Percentiles rank a stretch among this genome's conserved stretches.
phyloP scores from a whole-genome alignment of 1,284 basidiomycete genomes.

The Grifola frondosa region DNA sequence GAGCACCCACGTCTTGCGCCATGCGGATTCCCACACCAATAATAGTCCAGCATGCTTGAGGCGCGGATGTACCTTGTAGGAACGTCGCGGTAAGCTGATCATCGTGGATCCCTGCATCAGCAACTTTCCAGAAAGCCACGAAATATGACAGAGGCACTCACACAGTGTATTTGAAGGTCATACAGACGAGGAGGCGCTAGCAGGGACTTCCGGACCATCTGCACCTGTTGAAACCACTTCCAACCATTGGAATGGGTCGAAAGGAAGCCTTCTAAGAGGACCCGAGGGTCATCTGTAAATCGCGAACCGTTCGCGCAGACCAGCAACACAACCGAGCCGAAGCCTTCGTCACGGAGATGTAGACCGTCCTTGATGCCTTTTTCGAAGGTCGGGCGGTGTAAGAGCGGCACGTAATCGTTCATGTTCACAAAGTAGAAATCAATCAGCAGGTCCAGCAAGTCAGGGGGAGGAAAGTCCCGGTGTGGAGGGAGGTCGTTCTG shows the following conservation, averaged over 20 bases:
- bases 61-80: constrained; percentile 46
- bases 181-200: constrained; percentile 59
- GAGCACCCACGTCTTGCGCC: constrained; percentile 45
- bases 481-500: constrained; percentile 30
- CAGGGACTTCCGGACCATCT: constrained; percentile 55
- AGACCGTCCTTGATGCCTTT: constrained; percentile 54
- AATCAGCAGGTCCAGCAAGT: constrained; percentile 62
- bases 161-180: constrained; percentile 69
- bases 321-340: constrained; percentile 68
- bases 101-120: no score
- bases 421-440: constrained; percentile 66
- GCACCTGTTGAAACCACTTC: constrained; percentile 70
- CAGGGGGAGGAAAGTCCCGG: constrained; percentile 56
- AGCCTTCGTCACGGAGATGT: constrained; percentile 58
- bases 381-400: constrained; percentile 79
- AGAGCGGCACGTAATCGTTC: constrained; percentile 67
- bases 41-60: constrained; percentile 53
- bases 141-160: neutral
- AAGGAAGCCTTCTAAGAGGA: constrained; percentile 47
- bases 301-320: constrained; percentile 77
- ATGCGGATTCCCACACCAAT: constrained; percentile 54
- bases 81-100: constrained; percentile 39
- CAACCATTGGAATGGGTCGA: constrained; percentile 68
- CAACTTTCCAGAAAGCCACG: no score
- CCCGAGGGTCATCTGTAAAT: constrained; percentile 66